These are phyloP conservation scores for Blumeria graminis DNA, from an alignment of 2,329 filamentous ascomycete genomes.

Conservation along the genomic window DNA sequence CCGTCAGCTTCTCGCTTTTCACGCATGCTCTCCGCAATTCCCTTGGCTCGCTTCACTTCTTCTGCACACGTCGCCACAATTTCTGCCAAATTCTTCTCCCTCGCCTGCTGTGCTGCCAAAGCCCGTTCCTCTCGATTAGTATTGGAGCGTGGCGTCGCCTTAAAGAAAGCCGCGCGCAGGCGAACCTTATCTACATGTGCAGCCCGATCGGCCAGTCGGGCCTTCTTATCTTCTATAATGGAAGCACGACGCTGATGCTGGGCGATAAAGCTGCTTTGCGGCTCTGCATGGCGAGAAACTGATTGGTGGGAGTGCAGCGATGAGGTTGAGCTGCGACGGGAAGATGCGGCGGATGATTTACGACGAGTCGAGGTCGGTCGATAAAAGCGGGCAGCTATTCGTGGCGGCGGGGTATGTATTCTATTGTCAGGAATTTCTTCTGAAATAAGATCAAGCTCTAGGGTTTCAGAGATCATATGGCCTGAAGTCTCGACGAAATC, in stretches of 20 bases:
- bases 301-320: conserved; percentile 32
- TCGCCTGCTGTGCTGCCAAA: conserved; percentile 50
- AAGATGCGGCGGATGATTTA: conserved; percentile 54
- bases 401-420: conserved; percentile 41
- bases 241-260: conserved; percentile 59
- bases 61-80: conserved; percentile 63
- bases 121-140: conserved; percentile 52
- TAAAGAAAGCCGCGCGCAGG: conserved; percentile 47
- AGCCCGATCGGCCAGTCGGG: conserved; percentile 53
- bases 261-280: conserved; percentile 53
- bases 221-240: conserved; percentile 60
- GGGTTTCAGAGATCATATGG: conserved; percentile 2
- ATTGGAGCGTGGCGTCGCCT: conserved; percentile 38
- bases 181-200: conserved; percentile 69
- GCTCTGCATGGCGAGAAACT: conserved; percentile 23
- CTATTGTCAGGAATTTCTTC: conserved; percentile 12
- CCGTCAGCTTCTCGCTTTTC: conserved; percentile 56
- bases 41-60: conserved; percentile 62
- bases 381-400: conserved; percentile 59
- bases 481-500: neutral
- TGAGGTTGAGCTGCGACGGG: conserved; percentile 56
- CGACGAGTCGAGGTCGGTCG: conserved; percentile 39
- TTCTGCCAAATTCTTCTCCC: conserved; percentile 60
- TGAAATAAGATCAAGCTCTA: conserved; percentile 13
- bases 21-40: conserved; percentile 60